Evolutionary conservation across 495 filamentous ascomycete species (phyloP).

Genomic region (Corynascus novoguineensis): DNA sequence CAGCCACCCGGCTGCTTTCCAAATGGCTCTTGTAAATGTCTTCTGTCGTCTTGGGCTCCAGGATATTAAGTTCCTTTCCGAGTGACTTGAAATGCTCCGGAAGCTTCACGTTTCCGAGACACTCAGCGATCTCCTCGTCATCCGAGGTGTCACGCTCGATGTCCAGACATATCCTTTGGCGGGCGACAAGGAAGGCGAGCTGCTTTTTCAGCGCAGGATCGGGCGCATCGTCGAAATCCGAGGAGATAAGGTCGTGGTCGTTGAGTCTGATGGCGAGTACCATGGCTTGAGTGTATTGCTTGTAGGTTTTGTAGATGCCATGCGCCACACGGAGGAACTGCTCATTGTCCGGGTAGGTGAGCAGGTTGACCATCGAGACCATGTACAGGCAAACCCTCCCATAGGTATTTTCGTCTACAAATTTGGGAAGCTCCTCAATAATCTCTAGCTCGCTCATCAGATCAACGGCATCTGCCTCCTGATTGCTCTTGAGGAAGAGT

Average conservation of each 20-base stretch:
- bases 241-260: constrained; percentile 70
- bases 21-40: constrained; percentile 99
- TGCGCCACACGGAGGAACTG: constrained; percentile 88
- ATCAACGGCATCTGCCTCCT: constrained; percentile 96
- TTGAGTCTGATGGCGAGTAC: constrained; percentile 91
- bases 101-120: constrained; percentile 78
- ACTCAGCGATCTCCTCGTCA: constrained; percentile 72
- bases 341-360: constrained; percentile 96
- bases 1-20: constrained; percentile 86
- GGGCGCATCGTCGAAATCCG: constrained; percentile 69
- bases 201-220: constrained; percentile 86
- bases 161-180: constrained; percentile 84
- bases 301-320: constrained; percentile 84
- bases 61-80: constrained; percentile 91
- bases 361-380: constrained; percentile 96
- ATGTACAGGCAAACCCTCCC: constrained; percentile 92
- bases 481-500: constrained; percentile 93
- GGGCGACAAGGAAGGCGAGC: constrained; percentile 86
- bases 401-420: constrained; percentile 92
- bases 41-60: constrained; percentile 94
- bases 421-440: constrained; percentile 83
- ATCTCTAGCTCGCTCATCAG: constrained; percentile 95
- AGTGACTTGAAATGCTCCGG: constrained; percentile 90
- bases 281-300: constrained; percentile 87
- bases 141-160: constrained; percentile 46